These are phyloP conservation scores for Scolecobasidium constrictum DNA, from an alignment of 2,329 filamentous ascomycete species.

Conservation along the genomic window DNA sequence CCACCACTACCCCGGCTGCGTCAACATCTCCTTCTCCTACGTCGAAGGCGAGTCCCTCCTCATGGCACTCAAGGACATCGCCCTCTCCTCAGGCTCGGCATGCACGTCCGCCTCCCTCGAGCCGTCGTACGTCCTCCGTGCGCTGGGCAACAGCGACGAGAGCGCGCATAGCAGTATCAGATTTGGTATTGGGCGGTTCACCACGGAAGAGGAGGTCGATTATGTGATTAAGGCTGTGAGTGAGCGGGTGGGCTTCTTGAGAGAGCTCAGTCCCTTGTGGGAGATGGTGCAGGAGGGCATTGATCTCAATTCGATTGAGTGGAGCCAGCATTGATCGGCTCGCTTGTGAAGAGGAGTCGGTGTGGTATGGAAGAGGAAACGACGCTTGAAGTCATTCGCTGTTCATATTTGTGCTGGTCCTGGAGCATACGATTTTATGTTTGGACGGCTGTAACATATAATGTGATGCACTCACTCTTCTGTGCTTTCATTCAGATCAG, in stretches of 20 bases:
- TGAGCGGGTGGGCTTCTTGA: slow-evolving; percentile 82
- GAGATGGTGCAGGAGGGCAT: slow-evolving; percentile 96
- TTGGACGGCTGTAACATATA: too few relatives aligned
- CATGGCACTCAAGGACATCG: slow-evolving; percentile 98
- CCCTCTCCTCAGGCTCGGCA: slow-evolving; percentile 88
- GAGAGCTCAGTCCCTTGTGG: slow-evolving; percentile 93
- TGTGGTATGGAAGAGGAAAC: too few relatives aligned
- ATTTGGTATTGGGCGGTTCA: slow-evolving; percentile 95
- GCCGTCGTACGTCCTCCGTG: slow-evolving; percentile 89
- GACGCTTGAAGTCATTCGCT: too few relatives aligned
- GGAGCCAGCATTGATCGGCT: slow-evolving; percentile 89
- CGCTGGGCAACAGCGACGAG: slow-evolving; percentile 91
- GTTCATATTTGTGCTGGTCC: too few relatives aligned
- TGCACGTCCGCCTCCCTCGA: slow-evolving; percentile 96
- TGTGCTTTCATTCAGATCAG: too few relatives aligned
- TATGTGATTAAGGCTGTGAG: slow-evolving; percentile 92
- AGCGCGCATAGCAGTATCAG: slow-evolving; percentile 96
- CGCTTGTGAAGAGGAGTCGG: too few relatives aligned
- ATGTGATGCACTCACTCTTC: too few relatives aligned
- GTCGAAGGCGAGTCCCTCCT: slow-evolving; percentile 95
- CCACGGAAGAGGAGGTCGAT: slow-evolving; percentile 88
- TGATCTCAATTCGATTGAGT: slow-evolving; percentile 91
- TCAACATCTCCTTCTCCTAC: slow-evolving; percentile 97
- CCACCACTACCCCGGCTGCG: slow-evolving; percentile 87
- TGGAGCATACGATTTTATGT: too few relatives aligned